A percentile compares a stretch with the other conserved stretches of the same genome.
These are phyloP conservation scores for Podila horticola DNA, from an alignment of 192 early-diverging fungal genomes.

Conservation along the genomic window DNA sequence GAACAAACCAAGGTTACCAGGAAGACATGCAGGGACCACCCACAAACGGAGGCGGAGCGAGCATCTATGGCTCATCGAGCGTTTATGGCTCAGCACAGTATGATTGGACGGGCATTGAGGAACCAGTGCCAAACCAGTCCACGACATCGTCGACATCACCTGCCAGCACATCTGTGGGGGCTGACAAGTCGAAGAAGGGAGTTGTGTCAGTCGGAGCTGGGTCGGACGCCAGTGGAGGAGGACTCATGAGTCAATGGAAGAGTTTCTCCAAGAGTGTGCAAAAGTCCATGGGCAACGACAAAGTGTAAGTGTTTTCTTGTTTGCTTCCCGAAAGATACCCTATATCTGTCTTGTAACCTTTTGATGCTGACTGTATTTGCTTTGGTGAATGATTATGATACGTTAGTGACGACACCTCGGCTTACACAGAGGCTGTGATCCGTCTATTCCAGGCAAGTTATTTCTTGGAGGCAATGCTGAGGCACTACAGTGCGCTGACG, in stretches of 20 bases:
- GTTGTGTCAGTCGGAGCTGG: conserved; percentile 27
- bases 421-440: conserved; percentile 32
- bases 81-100: conserved; percentile 3
- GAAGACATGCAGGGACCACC: conserved; percentile 39
- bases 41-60: conserved; percentile 19
- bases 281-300: conserved; percentile 53
- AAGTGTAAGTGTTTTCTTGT: conserved; percentile 29
- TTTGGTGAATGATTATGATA: not conserved
- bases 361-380: not conserved
- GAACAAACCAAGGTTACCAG: conserved; percentile 28
- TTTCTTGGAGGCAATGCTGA: conserved; percentile 38
- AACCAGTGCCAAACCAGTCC: conserved; percentile 15
- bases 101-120: conserved; percentile 15
- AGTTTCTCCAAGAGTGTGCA: conserved; percentile 54
- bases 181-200: conserved; percentile 35
- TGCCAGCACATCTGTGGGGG: not conserved
- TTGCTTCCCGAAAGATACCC: not conserved
- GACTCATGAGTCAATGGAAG: conserved; percentile 52
- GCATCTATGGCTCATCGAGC: conserved; percentile 17
- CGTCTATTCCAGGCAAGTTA: conserved; percentile 42
- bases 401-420: conserved; percentile 40
- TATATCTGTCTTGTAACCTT: not conserved
- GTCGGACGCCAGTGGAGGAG: conserved; percentile 28
- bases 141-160: not conserved
- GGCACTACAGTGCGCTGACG: conserved; percentile 37